Evolutionary conservation across 2,329 filamentous ascomycete species (phyloP), one percentile per base, ranked within the genome.

Genomic region (Apiospora koreana): DNA sequence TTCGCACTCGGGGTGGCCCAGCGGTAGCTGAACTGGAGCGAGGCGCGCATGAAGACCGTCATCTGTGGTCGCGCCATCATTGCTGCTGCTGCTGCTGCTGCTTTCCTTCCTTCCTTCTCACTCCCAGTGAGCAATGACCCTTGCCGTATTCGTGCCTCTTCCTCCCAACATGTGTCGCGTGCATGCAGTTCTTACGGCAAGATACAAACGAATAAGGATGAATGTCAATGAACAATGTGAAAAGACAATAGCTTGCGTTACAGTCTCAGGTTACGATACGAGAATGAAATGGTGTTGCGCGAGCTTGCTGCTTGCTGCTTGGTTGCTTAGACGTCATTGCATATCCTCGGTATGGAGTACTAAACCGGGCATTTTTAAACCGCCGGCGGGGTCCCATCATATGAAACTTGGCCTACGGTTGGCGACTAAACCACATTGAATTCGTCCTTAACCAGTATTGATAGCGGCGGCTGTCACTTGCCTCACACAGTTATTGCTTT

Each of bases 1-100:
- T 69, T 69, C 45, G 70, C 64, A 35, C 71, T 69, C 38, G 77
- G 74, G 14, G 73, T 68, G 8, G 73, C 73, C 74, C 74, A 78
- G 67, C 73, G 73, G 67, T 73, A 74, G 31, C 75, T 76, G 68
- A 79, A 69, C 25, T 75, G 76, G 38, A 74, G 68, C 9, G 77
- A 75, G 41, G 77, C 73, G 25, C 76, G 75, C 43, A 78, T 9
- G 10, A 38, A 48, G 2, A 38, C 45, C 18, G 43, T 18, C 54
- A 28, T 38, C 54, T 38, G 54, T 38, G 54, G 18, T 23, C 31
- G 31, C 31, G 8, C 18, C 54, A 62, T 62, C 8, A 9, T 38
- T 14, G 18, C 31, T 18, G 25, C 16, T 35, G 16, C 16, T n/a
- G n/a, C n/a, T n/a, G n/a, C n/a, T n/a, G n/a, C n/a, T 14, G 9